Evolutionary conservation across 345 rosid species (phyloP), one percentile per base, ranked within the genome.

Genomic region (Camelina laxa): DNA sequence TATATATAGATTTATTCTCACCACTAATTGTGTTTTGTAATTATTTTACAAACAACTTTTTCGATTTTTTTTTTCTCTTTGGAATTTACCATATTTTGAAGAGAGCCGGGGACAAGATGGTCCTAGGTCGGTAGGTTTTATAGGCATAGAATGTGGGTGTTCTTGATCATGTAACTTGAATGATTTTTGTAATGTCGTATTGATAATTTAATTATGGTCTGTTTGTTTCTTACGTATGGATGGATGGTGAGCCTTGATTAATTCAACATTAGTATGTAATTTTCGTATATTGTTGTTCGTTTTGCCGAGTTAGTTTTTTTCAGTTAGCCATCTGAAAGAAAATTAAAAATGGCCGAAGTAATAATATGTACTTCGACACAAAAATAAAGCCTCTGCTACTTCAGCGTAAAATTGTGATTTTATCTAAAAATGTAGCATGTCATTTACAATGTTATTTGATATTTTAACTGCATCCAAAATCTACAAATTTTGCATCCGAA

Each of bases 131-230:
- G 69, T 62, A 60, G 39, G 39, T 41, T 60, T 41, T 68, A 41
- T 31, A 60, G 69, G 56, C 74, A 75, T 15, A 41, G 69, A 60
- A 60, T 69, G 69, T 75, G 74, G n/a, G 16, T 75, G 61, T 51
- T 60, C 38, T 47, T 55, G 48, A 30, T 67, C 58, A 39, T 53
- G 45, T 39, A 19, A 36, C 33, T 41, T 67, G 67, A 48, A 4
- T 48, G 45, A 49, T 55, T 39, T 39, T 48, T 75, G 16, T 48
- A 22, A 73, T 54, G 57, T n/a, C 16, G 17, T 36, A 15, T 64
- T 20, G 10, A 33, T 48, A 41, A 55, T 45, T 73, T 58, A 56
- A 20, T 31, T 47, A 56, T 74, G 57, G 49, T 9, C 48, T 6
- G 41, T 56, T 73, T 45, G 64, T 55, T 54, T 73, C 11, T 70